Conservation (phyloP, 768 basidiomycete genomes). For the Mycena crocata region DNA sequence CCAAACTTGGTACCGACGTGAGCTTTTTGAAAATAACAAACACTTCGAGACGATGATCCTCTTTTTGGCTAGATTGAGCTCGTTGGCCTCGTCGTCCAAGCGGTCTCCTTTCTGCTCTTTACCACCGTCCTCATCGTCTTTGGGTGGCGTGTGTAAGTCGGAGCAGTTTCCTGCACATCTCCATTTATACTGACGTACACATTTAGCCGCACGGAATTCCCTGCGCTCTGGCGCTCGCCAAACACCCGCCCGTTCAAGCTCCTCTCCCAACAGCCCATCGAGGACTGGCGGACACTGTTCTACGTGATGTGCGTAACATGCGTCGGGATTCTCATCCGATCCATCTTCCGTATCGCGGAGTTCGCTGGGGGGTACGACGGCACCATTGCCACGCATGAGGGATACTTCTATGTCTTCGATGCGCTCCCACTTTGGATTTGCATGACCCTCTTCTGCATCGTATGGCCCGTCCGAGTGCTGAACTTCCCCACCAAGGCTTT, state of each 20-base stretch:
- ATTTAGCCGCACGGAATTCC: slow-evolving; percentile 16
- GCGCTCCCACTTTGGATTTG: neutral
- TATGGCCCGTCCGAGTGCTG: slow-evolving; percentile 6
- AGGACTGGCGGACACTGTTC: slow-evolving; percentile 27
- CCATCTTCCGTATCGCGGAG: slow-evolving; percentile 61
- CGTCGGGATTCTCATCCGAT: slow-evolving; percentile 55
- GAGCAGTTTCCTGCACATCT: neutral
- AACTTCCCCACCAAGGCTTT: neutral
- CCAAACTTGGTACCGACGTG: slow-evolving; percentile 43
- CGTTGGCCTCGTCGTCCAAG: slow-evolving; percentile 55
- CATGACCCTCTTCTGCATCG: neutral
- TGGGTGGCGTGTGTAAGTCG: slow-evolving; percentile 20
- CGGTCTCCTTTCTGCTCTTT: slow-evolving; percentile 55
- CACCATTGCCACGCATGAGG: neutral
- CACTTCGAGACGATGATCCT: too few species aligned
- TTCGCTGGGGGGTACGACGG: slow-evolving; percentile 49
- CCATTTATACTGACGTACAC: neutral
- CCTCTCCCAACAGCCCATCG: slow-evolving; percentile 14
- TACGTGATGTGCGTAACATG: slow-evolving; percentile 10
- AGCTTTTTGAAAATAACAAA: neutral
- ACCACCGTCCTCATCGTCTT: slow-evolving; percentile 48
- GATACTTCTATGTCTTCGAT: neutral
- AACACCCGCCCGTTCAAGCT: slow-evolving; percentile 5
- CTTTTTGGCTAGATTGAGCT: slow-evolving; percentile 48
- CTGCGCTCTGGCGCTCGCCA: slow-evolving; percentile 3